Conservation (phyloP, 257 asterid genomes). For the Solanum chmielewskii region DNA sequence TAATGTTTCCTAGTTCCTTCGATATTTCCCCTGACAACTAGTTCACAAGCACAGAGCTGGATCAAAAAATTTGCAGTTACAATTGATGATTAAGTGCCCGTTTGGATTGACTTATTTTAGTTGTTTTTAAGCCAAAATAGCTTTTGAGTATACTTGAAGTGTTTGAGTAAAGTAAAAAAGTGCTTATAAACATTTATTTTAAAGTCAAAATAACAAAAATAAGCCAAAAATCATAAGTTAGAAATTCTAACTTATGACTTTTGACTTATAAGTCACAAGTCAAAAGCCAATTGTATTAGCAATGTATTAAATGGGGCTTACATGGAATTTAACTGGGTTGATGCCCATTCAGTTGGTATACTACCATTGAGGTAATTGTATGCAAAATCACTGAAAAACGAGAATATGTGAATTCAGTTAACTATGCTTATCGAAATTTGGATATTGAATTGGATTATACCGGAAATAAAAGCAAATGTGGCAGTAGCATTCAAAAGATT, state of each 20-base stretch:
- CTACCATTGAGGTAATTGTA: conserved; percentile 71
- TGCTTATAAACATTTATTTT: no score
- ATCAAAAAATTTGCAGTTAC: conserved; percentile 1
- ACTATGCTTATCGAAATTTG: background rate
- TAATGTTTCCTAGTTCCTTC: conserved; percentile 44
- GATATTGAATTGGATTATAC: background rate
- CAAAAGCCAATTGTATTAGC: background rate
- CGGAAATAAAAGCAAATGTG: background rate
- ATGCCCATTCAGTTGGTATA: conserved; percentile 81
- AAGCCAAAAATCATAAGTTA: no score
- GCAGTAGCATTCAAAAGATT: background rate
- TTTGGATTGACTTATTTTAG: no score
- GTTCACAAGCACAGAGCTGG: conserved; percentile 88
- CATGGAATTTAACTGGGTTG: conserved; percentile 43
- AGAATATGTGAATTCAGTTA: background rate
- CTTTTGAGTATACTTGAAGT: no score
- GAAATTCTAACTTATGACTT: no score
- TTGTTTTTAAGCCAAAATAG: no score
- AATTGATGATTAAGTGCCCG: background rate
- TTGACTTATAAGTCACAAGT: no score
- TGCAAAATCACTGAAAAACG: conserved; percentile 66
- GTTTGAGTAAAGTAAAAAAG: no score
- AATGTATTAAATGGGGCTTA: conserved; percentile 14
- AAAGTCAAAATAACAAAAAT: no score
- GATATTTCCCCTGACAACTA: conserved; percentile 84